Evolutionary conservation across 1,139 yeast genomes (phyloP), one percentile per base, ranked within the genome.

Genomic region (Sugiyamaella sp.): DNA sequence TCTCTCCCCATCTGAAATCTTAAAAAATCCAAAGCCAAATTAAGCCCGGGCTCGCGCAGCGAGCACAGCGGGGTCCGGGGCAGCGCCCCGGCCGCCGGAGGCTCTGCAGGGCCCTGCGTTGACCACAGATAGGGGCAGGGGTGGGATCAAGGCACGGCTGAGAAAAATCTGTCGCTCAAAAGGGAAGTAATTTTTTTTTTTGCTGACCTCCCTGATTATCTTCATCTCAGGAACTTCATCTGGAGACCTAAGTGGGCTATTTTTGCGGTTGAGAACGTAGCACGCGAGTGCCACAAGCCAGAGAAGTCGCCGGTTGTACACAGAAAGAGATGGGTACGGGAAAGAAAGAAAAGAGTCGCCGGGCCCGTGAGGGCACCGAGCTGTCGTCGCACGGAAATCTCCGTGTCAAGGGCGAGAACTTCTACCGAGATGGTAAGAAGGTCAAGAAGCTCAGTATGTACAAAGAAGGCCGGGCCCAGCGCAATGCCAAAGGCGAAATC

Each of bases 331-430:
- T 93, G 99, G 98, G 97, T 68, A 86, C 90, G 38, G 91, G 82
- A 58, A 93, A 93, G 79, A 93, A 89, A 67, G 98, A 91, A 73
- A 88, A 87, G 70, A 80, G 78, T 66, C 85, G 98, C 77, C 81
- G 97, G 69, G 79, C 79, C 59, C 86, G 95, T 67, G 89, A 90
- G 70, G 85, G 85, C 54, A 79, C 84, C 65, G 81, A 89, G 68
- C 44, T 42, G 10, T 49, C 56, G 5, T 33, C 52, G 22, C 96
- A 87, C 71, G 97, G 97, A 37, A 91, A 93, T 68, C 80, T 93
- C 57, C 85, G 96, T 59, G 95, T 89, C 51, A 93, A 93, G 72
- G 99, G 99, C 64, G 99, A 93, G 73, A 93, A 93, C 76, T 93
- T 93, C 74, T 93, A 93, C 76, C 67, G 77, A 64, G 98, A 93